A percentile compares a stretch with the other conserved stretches of the same genome.
phyloP scores from a whole-genome alignment of 106 monocot species.

The Gastrodia elata region DNA sequence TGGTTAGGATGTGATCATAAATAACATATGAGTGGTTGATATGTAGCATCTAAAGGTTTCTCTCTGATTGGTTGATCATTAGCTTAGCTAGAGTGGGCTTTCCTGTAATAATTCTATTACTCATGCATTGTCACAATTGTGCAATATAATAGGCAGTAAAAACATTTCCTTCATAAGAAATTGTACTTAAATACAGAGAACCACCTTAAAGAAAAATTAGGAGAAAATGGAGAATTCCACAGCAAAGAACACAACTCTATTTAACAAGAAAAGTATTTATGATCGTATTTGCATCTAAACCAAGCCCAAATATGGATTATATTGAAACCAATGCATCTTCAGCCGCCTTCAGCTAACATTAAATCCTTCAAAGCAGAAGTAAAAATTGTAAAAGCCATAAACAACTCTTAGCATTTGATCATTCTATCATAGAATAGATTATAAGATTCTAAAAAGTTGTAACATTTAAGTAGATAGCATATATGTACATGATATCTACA shows the following conservation, averaged over 20 bases:
- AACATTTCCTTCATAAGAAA: not conserved
- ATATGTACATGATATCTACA: slow-evolving; percentile 10
- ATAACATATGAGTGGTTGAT: no score
- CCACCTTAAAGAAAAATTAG: not conserved
- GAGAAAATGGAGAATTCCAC: not conserved
- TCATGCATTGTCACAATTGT: not conserved
- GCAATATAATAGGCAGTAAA: not conserved
- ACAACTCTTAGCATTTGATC: not conserved
- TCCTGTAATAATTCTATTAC: not conserved
- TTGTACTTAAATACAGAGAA: not conserved
- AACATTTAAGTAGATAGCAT: not conserved
- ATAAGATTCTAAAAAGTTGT: not conserved
- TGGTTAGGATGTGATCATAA: no score
- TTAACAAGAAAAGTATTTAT: not conserved
- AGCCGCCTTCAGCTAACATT: not conserved
- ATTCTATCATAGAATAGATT: not conserved
- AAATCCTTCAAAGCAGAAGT: not conserved
- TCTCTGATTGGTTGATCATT: no score
- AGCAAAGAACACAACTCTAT: not conserved
- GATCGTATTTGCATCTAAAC: not conserved
- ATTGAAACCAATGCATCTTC: not conserved
- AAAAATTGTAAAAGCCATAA: not conserved
- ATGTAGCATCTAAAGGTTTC: no score
- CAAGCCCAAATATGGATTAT: not conserved
- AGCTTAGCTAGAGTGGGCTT: no score